These are phyloP conservation scores for Irineochytrium annulatum DNA, from an alignment of 192 early-diverging fungal genomes.

Conservation along the genomic window DNA sequence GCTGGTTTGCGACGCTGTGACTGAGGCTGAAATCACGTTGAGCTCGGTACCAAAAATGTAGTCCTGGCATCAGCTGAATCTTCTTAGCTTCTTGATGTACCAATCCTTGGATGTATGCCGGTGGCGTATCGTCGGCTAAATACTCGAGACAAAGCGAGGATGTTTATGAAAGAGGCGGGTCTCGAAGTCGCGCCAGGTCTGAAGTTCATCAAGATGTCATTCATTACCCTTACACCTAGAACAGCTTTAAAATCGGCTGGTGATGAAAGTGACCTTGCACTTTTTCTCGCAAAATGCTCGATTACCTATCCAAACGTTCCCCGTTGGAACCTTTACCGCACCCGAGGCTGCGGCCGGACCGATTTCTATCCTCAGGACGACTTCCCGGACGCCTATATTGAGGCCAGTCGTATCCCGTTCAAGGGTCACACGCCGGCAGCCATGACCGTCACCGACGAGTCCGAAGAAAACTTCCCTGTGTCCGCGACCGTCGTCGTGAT, in stretches of 20 bases:
- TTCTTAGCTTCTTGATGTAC: slow-evolving; percentile 10
- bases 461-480: too few relatives aligned
- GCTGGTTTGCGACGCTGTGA: slow-evolving; percentile 15
- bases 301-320: not conserved
- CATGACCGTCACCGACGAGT: slow-evolving; percentile 15
- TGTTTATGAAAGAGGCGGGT: slow-evolving; percentile 19
- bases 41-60: slow-evolving; percentile 14
- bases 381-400: not conserved
- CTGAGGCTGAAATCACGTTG: slow-evolving; percentile 15
- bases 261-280: not conserved
- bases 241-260: not conserved
- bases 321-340: not conserved
- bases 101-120: slow-evolving; percentile 14
- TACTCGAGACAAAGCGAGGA: slow-evolving; percentile 20
- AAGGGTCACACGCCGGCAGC: too few relatives aligned
- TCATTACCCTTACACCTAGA: too few relatives aligned
- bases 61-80: not conserved
- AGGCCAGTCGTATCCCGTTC: too few relatives aligned
- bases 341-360: not conserved
- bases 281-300: not conserved
- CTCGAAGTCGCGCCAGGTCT: slow-evolving; percentile 25
- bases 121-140: slow-evolving; percentile 10
- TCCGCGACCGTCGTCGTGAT: too few relatives aligned
- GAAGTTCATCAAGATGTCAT: not conserved
- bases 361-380: not conserved